phyloP scores from a whole-genome alignment of 1,284 basidiomycete genomes.

The Erythrobasidium hasegawianum region DNA sequence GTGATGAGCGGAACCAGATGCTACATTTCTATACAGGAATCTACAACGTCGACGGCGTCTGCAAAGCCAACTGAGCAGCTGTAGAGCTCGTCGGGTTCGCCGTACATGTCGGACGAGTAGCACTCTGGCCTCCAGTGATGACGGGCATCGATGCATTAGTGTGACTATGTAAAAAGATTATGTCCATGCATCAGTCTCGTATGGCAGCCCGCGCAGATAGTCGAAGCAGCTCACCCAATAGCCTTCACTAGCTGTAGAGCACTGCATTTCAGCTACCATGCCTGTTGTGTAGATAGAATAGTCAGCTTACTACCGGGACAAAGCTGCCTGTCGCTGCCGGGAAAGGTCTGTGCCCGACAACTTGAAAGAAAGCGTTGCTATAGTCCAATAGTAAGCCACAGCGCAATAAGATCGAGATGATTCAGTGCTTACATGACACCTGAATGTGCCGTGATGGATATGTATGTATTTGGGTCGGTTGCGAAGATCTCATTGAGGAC shows the following conservation, averaged over 20 bases:
- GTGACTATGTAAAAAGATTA: too few relatives aligned
- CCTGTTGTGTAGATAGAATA: too few relatives aligned
- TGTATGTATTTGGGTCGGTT: constrained; percentile 46
- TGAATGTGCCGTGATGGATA: constrained; percentile 53
- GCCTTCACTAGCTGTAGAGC: constrained; percentile 32
- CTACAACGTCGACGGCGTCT: background rate
- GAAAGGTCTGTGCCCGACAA: constrained; percentile 42
- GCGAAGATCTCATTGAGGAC: constrained; percentile 58
- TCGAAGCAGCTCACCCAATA: constrained; percentile 9
- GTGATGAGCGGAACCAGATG: too few relatives aligned
- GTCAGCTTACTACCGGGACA: constrained; percentile 34
- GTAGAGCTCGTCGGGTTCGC: background rate
- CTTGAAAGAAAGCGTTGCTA: constrained; percentile 43
- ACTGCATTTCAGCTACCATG: background rate
- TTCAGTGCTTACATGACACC: constrained; percentile 51
- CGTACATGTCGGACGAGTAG: background rate
- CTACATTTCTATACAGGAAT: too few relatives aligned
- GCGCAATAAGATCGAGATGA: too few relatives aligned
- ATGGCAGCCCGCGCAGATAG: too few relatives aligned
- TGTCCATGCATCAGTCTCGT: too few relatives aligned
- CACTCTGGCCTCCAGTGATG: constrained; percentile 1
- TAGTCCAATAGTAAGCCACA: too few relatives aligned
- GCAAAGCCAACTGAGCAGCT: background rate
- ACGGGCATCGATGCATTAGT: background rate
- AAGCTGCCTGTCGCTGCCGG: constrained; percentile 44